phyloP scores from a whole-genome alignment of 345 rosid genomes.

The Eucalyptus coolabah region DNA sequence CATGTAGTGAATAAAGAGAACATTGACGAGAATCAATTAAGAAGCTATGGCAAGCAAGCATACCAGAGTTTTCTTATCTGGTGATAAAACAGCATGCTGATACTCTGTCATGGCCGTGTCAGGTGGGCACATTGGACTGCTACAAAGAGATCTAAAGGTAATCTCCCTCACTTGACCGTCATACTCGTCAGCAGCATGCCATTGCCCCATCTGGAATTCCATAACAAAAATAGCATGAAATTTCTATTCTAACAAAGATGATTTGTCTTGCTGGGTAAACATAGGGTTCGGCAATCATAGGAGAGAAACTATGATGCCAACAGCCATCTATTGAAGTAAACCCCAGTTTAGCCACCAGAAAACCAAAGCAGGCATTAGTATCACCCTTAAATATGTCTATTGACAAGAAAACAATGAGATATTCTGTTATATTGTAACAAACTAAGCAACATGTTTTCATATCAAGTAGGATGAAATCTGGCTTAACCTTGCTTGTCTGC shows the following conservation, averaged over 20 bases:
- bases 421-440: background rate
- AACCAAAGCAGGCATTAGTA: background rate
- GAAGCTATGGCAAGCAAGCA: background rate
- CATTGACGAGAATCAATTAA: background rate
- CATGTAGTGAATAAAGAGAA: background rate
- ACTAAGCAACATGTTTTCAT: background rate
- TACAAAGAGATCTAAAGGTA: constrained; percentile 69
- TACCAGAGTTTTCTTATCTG: constrained; percentile 75
- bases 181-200: constrained; percentile 90
- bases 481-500: background rate
- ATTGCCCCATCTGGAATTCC: constrained; percentile 68
- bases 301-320: background rate
- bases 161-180: constrained; percentile 97
- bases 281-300: background rate
- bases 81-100: constrained; percentile 71
- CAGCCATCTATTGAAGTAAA: background rate
- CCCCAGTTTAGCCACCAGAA: background rate
- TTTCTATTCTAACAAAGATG: background rate
- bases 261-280: background rate
- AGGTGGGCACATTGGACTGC: constrained; percentile 98
- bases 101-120: constrained; percentile 97
- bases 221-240: background rate
- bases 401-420: background rate
- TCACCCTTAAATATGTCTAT: background rate
- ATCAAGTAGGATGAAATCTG: background rate